phyloP scores from a whole-genome alignment of 176 grass and related monocot genomes.

The Echinochloa phyllopogon region DNA sequence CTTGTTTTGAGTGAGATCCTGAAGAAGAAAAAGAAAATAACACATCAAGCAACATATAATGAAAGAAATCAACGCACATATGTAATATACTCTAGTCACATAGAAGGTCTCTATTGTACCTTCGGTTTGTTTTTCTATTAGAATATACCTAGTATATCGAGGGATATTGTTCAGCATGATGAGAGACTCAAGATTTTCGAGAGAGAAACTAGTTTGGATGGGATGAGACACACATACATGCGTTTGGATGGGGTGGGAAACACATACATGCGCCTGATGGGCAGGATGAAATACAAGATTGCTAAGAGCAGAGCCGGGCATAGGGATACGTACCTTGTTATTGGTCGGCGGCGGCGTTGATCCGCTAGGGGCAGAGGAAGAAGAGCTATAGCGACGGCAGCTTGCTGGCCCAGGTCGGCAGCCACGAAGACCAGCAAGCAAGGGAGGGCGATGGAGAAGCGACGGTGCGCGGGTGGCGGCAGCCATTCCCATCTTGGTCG shows the following conservation, averaged over 20 bases:
- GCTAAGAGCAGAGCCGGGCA: not conserved
- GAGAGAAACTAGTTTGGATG: too few species aligned
- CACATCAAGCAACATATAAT: conserved; percentile 2
- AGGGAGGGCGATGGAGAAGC: not conserved
- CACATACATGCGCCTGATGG: too few species aligned
- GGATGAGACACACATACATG: too few species aligned
- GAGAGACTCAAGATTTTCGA: too few species aligned
- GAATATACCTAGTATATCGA: not conserved
- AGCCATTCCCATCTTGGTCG: not conserved
- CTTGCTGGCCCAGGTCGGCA: not conserved
- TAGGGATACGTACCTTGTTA: not conserved
- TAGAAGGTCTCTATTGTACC: not conserved
- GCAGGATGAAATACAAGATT: not conserved
- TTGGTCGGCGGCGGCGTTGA: not conserved
- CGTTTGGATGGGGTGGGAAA: too few species aligned
- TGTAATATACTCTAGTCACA: not conserved
- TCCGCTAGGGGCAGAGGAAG: not conserved
- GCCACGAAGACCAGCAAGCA: not conserved
- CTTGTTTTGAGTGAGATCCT: not conserved
- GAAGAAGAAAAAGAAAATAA: not conserved
- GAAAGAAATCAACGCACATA: not conserved
- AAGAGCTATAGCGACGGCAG: not conserved
- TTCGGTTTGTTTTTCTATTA: not conserved
- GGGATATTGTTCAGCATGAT: too few species aligned
- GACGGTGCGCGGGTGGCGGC: not conserved